phyloP scores from a whole-genome alignment of 139 green algal genomes.

The Mesostigma viride region DNA sequence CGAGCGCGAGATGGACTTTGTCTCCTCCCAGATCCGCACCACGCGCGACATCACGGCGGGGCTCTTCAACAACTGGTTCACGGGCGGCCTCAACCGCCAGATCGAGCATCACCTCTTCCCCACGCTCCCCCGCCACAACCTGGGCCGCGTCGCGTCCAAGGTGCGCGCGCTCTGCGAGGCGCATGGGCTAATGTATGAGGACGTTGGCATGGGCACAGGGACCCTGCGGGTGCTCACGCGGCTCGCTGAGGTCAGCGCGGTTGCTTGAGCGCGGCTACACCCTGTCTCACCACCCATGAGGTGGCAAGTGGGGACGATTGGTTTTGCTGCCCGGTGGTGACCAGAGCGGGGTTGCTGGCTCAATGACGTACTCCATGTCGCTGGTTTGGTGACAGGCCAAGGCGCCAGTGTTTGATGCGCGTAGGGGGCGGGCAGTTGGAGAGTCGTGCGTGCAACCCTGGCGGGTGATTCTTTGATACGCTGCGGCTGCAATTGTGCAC shows the following conservation, averaged over 20 bases:
- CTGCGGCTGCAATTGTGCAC: too few species aligned
- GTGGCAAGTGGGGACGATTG: too few species aligned
- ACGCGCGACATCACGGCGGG: conserved; percentile 47
- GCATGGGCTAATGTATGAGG: conserved; percentile 47
- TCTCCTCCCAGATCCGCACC: conserved; percentile 49
- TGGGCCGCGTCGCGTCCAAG: conserved; percentile 22
- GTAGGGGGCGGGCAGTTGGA: too few species aligned
- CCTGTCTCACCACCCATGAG: too few species aligned
- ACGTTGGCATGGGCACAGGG: conserved; percentile 35
- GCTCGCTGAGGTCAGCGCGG: conserved; percentile 24
- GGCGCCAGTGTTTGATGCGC: too few species aligned
- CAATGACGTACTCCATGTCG: too few species aligned
- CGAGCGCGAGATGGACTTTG: conserved; percentile 45
- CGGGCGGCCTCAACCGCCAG: conserved; percentile 63
- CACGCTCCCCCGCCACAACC: conserved; percentile 56
- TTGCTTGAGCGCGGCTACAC: too few species aligned
- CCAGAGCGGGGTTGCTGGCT: too few species aligned
- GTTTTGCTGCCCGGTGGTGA: too few species aligned
- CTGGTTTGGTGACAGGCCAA: too few species aligned
- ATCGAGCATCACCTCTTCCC: conserved; percentile 76
- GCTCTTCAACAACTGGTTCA: conserved; percentile 56
- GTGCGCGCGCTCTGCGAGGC: conserved; percentile 44
- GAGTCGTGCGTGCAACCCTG: too few species aligned
- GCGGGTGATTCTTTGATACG: too few species aligned
- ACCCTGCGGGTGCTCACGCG: conserved; percentile 35